phyloP scores from a whole-genome alignment of 345 rosid genomes.

The Pugionium dolabratum region DNA sequence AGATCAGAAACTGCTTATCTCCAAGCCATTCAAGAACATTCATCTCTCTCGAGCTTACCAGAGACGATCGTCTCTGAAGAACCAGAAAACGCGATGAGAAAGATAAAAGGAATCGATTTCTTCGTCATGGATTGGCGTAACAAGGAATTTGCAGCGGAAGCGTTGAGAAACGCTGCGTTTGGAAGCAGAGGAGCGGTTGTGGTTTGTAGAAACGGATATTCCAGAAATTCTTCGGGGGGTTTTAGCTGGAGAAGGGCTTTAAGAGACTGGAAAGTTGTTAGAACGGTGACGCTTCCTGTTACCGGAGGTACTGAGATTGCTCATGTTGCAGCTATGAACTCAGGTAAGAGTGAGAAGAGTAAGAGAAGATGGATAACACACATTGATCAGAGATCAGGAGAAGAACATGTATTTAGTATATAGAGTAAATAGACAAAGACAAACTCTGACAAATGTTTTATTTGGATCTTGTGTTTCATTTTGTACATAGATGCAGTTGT shows the following conservation, averaged over 20 bases:
- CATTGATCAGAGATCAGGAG: conserved; percentile 73
- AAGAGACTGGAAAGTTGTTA: conserved; percentile 53
- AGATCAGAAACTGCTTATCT: conserved; percentile 53
- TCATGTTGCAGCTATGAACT: conserved; percentile 56
- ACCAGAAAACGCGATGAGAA: conserved; percentile 52
- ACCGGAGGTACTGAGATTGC: conserved; percentile 87
- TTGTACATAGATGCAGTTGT: too few relatives aligned
- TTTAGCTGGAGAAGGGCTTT: conserved; percentile 60
- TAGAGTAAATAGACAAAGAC: neutral
- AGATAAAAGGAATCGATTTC: conserved; percentile 65
- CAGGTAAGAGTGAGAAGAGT: conserved; percentile 39
- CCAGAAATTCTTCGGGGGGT: conserved; percentile 38
- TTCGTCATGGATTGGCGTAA: conserved; percentile 71
- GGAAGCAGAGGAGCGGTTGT: conserved; percentile 74
- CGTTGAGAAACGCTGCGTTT: conserved; percentile 57
- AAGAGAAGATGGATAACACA: conserved; percentile 75
- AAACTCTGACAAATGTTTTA: conserved; percentile 1
- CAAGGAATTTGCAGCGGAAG: conserved; percentile 49
- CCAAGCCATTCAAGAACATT: conserved; percentile 43
- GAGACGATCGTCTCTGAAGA: conserved; percentile 57
- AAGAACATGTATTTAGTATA: conserved; percentile 63
- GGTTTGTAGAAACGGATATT: conserved; percentile 76
- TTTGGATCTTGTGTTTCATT: too few relatives aligned
- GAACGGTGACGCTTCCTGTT: conserved; percentile 84
- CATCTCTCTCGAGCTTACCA: conserved; percentile 27